Percentiles rank a stretch among this genome's conserved stretches.
These are phyloP conservation scores for Fraxinus platypoda DNA, from an alignment of 305 asterid genomes.

Conservation along the genomic window DNA sequence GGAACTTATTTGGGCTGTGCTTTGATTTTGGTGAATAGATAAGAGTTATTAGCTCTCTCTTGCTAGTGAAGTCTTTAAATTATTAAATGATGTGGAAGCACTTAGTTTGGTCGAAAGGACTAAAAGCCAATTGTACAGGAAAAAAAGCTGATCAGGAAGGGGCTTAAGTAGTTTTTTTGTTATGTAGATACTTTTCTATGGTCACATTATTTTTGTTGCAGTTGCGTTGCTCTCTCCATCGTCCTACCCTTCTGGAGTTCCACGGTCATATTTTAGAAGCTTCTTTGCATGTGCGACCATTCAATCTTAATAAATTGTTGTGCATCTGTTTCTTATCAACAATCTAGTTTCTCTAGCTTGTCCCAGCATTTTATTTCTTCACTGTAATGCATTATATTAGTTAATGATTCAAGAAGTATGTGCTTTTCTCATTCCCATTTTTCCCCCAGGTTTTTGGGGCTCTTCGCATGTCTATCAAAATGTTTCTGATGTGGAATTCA, in stretches of 20 bases:
- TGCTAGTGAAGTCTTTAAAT: neutral
- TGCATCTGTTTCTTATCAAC: neutral
- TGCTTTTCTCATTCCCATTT: constrained; percentile 19
- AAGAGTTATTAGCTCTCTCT: neutral
- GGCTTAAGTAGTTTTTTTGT: neutral
- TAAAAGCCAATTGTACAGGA: neutral
- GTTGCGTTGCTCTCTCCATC: neutral
- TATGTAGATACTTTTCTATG: neutral
- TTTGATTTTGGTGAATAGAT: neutral
- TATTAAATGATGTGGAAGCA: neutral
- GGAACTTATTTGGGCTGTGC: neutral
- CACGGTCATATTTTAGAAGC: neutral
- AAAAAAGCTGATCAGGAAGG: neutral
- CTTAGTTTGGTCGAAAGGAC: neutral
- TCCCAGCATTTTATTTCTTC: constrained; percentile 18
- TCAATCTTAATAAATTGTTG: neutral
- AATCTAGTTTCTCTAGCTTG: neutral
- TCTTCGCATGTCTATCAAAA: constrained; percentile 98
- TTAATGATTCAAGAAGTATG: neutral
- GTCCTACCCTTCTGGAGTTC: neutral
- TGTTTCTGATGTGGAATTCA: constrained; percentile 98
- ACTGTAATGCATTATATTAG: constrained; percentile 12
- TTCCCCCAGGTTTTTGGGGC: constrained; percentile 90
- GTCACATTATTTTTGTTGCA: neutral
- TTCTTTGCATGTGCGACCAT: neutral